Conservation (phyloP, 2,329 filamentous ascomycete species). For the Ceratocystiopsis sp. region DNA sequence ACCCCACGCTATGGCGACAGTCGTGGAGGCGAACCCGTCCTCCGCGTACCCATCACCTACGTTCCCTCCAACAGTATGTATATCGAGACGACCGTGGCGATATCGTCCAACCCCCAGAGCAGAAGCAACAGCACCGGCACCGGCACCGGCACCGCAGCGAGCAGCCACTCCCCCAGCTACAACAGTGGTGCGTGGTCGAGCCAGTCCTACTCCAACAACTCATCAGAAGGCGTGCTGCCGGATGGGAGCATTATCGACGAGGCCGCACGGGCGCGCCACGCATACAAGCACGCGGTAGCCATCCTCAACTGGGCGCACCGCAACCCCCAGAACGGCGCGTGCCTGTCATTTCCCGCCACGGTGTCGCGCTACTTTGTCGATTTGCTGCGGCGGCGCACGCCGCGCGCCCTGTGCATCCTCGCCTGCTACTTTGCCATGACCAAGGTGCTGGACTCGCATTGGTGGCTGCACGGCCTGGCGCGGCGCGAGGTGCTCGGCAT, state of each 20-base stretch:
- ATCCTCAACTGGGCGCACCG: conserved; percentile 50
- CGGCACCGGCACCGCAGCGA: no score
- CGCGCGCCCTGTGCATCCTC: conserved; percentile 44
- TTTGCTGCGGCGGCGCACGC: conserved; percentile 38
- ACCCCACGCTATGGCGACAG: background rate
- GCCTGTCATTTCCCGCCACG: conserved; percentile 46
- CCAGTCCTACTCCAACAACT: no score
- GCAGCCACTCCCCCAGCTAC: no score
- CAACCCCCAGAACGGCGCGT: conserved; percentile 39
- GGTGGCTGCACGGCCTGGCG: conserved; percentile 55
- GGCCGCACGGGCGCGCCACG: conserved; percentile 27
- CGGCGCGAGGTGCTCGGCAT: conserved; percentile 48
- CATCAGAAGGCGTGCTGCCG: no score
- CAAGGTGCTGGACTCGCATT: conserved; percentile 42
- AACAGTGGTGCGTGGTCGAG: no score
- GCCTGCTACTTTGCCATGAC: conserved; percentile 51
- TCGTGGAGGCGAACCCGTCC: background rate
- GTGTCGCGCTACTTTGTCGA: conserved; percentile 45
- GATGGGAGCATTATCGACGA: conserved; percentile 5
- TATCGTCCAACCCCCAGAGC: no score
- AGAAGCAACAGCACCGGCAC: no score
- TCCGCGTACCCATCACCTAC: background rate
- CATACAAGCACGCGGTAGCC: conserved; percentile 46
- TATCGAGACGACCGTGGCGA: conserved; percentile 1
- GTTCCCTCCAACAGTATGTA: conserved; percentile 13